A percentile compares a stretch with the other conserved stretches of the same genome.
phyloP scores from a whole-genome alignment of 202 grass and related monocot genomes.

The Cymbopogon flexuosus region DNA sequence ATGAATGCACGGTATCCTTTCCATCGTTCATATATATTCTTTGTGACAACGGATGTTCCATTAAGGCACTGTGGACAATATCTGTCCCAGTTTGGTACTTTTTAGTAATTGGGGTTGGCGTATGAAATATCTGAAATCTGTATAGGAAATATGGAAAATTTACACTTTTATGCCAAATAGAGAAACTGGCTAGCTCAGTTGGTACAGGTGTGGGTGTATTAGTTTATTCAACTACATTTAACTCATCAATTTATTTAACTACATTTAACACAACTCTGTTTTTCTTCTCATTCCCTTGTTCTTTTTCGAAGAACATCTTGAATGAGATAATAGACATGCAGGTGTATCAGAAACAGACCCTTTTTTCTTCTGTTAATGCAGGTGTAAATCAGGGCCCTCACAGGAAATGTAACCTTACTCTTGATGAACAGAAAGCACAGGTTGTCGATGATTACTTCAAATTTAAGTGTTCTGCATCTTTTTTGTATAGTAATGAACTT shows the following conservation, averaged over 20 bases:
- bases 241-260: neutral
- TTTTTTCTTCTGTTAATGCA: conserved; percentile 29
- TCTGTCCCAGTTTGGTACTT: neutral
- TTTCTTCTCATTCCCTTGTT: neutral
- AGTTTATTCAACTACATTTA: conserved; percentile 8
- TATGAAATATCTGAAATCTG: conserved; percentile 2
- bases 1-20: neutral
- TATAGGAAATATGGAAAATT: neutral
- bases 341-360: neutral
- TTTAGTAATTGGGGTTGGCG: conserved; percentile 1
- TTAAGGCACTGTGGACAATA: neutral
- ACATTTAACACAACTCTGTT: neutral
- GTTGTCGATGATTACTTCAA: conserved; percentile 25
- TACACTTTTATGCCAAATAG: neutral
- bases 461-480: neutral
- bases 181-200: neutral
- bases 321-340: neutral
- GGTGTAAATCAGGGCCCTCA: conserved; percentile 66
- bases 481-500: conserved; percentile 6
- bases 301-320: neutral
- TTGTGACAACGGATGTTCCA: neutral
- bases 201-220: neutral
- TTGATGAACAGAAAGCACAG: conserved; percentile 88
- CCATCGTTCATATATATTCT: neutral
- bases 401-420: conserved; percentile 68